Percentiles rank a stretch among this genome's conserved stretches.
These are phyloP conservation scores for Candida caryicola DNA, from an alignment of 805 yeast genomes.

Conservation along the genomic window DNA sequence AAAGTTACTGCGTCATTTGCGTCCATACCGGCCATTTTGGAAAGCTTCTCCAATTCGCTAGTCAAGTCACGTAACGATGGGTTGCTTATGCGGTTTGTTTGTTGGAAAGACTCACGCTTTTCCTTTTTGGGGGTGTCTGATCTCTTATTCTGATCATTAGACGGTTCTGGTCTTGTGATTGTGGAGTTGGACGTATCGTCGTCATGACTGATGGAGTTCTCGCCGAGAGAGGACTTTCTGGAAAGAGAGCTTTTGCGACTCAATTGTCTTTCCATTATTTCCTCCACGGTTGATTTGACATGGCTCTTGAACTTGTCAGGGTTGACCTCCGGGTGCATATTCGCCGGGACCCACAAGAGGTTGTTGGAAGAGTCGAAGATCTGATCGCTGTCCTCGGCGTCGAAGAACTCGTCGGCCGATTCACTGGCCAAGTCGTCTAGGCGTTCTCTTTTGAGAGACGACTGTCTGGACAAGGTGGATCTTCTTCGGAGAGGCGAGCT, in stretches of 20 bases:
- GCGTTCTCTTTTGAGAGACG: slow-evolving; percentile 6
- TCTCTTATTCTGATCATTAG: background rate
- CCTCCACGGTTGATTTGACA: slow-evolving; percentile 57
- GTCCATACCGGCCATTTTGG: slow-evolving; percentile 74
- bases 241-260: slow-evolving; percentile 25
- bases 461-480: slow-evolving; percentile 7
- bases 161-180: background rate
- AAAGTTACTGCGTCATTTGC: slow-evolving; percentile 79
- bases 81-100: slow-evolving; percentile 27
- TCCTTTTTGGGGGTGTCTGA: slow-evolving; percentile 3
- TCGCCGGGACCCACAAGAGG: slow-evolving; percentile 93
- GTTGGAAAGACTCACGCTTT: slow-evolving; percentile 5
- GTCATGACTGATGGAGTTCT: slow-evolving; percentile 4
- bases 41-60: slow-evolving; percentile 67
- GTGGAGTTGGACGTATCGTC: slow-evolving; percentile 2
- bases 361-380: slow-evolving; percentile 35
- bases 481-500: slow-evolving; percentile 5
- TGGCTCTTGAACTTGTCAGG: slow-evolving; percentile 80
- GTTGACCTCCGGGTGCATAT: slow-evolving; percentile 89
- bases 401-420: slow-evolving; percentile 14
- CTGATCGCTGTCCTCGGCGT: slow-evolving; percentile 20
- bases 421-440: slow-evolving; percentile 4
- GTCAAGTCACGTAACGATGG: slow-evolving; percentile 73
- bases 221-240: slow-evolving; percentile 15
- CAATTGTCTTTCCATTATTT: slow-evolving; percentile 41